phyloP scores from a whole-genome alignment of 352 stramenopile genomes.

The Pythium diclinum region DNA sequence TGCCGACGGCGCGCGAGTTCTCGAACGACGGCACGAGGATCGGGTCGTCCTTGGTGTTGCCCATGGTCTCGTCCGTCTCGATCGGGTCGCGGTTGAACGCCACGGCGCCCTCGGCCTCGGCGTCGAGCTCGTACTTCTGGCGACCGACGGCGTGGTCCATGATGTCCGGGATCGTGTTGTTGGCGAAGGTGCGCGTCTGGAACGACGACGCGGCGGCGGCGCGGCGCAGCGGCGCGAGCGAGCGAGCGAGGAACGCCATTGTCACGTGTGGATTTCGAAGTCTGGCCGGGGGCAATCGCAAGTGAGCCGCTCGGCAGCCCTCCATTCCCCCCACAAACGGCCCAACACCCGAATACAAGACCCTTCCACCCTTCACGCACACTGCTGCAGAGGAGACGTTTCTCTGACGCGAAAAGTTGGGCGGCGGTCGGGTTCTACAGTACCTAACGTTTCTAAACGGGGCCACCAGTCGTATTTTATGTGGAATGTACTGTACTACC shows the following conservation, averaged over 20 bases:
- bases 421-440: background rate
- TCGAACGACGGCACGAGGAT: constrained; percentile 86
- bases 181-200: constrained; percentile 54
- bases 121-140: constrained; percentile 72
- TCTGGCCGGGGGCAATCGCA: background rate
- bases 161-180: constrained; percentile 65
- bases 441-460: background rate
- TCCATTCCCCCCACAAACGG: constrained; percentile 11
- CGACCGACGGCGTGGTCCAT: constrained; percentile 78
- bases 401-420: constrained; percentile 8
- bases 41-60: constrained; percentile 87
- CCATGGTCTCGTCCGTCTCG: constrained; percentile 81
- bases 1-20: constrained; percentile 62
- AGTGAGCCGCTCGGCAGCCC: constrained; percentile 6
- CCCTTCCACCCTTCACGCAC: background rate
- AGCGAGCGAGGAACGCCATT: constrained; percentile 33
- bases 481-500: background rate
- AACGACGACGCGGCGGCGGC: constrained; percentile 34
- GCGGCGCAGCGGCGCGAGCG: constrained; percentile 54
- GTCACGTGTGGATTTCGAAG: background rate
- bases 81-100: constrained; percentile 85
- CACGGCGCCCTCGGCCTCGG: constrained; percentile 58
- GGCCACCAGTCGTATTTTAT: constrained; percentile 11
- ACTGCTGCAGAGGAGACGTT: constrained; percentile 6
- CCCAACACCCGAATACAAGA: constrained; percentile 11